Percentiles rank a stretch among this genome's conserved stretches.
These are phyloP conservation scores for Gossypium trilobum DNA, from an alignment of 441 rosid species.

Conservation along the genomic window DNA sequence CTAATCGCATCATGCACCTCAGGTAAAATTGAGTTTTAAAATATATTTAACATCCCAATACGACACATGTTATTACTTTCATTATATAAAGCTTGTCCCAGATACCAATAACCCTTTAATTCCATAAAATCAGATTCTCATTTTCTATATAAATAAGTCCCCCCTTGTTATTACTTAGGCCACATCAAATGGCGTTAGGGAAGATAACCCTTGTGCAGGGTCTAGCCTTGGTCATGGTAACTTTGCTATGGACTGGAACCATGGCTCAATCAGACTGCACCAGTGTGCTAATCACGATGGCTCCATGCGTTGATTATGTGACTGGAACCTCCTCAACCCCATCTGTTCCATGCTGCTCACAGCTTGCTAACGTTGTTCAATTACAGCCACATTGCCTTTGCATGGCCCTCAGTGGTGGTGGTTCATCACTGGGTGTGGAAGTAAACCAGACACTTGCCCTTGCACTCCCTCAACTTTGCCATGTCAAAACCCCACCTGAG, in stretches of 20 bases:
- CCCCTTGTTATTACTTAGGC: neutral
- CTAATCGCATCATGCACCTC: neutral
- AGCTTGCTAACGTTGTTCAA: conserved; percentile 31
- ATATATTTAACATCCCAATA: neutral
- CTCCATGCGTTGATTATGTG: conserved; percentile 38
- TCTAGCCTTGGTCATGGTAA: conserved; percentile 17
- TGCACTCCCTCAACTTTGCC: conserved; percentile 39
- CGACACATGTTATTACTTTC: too few relatives aligned
- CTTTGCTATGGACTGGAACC: conserved; percentile 18
- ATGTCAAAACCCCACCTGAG: conserved; percentile 39
- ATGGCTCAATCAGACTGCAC: conserved; percentile 34
- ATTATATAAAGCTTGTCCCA: too few relatives aligned
- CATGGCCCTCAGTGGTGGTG: conserved; percentile 27
- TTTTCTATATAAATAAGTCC: conserved; percentile 13
- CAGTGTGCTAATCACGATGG: conserved; percentile 19
- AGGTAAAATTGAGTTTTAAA: neutral
- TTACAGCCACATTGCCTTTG: conserved; percentile 41
- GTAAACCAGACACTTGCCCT: conserved; percentile 46
- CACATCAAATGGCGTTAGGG: conserved; percentile 18
- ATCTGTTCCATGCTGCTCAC: conserved; percentile 42
- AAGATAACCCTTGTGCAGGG: conserved; percentile 5
- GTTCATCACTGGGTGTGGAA: conserved; percentile 25
- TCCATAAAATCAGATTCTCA: neutral
- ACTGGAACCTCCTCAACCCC: conserved; percentile 42
- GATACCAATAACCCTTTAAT: too few relatives aligned